These are phyloP conservation scores for Scenedesmus sp. DNA, from an alignment of 163 green algal genomes.

Conservation along the genomic window DNA sequence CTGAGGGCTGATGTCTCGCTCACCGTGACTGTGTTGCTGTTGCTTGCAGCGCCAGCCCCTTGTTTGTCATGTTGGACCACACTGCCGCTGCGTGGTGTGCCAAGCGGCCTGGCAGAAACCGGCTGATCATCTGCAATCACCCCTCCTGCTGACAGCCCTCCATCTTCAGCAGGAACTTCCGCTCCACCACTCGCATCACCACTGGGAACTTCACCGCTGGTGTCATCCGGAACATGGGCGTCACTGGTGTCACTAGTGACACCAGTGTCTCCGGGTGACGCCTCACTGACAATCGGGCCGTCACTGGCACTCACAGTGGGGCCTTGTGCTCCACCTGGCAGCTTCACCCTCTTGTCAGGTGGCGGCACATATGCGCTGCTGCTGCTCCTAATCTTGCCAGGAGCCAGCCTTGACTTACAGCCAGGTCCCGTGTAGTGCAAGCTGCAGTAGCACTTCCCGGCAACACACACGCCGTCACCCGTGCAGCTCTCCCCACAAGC, in stretches of 20 bases:
- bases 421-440: conserved; percentile 33
- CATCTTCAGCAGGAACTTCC: too few relatives aligned
- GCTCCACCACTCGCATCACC: not conserved
- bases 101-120: too few relatives aligned
- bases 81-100: too few relatives aligned
- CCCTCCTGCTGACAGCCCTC: too few relatives aligned
- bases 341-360: not conserved
- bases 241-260: too few relatives aligned
- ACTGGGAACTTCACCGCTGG: not conserved
- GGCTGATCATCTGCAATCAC: too few relatives aligned
- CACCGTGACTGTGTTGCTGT: too few relatives aligned
- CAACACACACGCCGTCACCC: conserved; percentile 8
- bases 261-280: too few relatives aligned
- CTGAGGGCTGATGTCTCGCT: too few relatives aligned
- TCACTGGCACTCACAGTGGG: not conserved
- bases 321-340: not conserved
- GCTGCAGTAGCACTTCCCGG: conserved; percentile 46
- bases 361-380: not conserved
- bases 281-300: too few relatives aligned
- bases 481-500: conserved; percentile 26
- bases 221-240: not conserved
- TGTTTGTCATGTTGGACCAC: too few relatives aligned
- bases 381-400: not conserved
- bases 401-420: conserved; percentile 18
- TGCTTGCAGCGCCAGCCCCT: too few relatives aligned